phyloP scores from a whole-genome alignment of 2,329 filamentous ascomycete genomes.

The Ascomycota sp. region DNA sequence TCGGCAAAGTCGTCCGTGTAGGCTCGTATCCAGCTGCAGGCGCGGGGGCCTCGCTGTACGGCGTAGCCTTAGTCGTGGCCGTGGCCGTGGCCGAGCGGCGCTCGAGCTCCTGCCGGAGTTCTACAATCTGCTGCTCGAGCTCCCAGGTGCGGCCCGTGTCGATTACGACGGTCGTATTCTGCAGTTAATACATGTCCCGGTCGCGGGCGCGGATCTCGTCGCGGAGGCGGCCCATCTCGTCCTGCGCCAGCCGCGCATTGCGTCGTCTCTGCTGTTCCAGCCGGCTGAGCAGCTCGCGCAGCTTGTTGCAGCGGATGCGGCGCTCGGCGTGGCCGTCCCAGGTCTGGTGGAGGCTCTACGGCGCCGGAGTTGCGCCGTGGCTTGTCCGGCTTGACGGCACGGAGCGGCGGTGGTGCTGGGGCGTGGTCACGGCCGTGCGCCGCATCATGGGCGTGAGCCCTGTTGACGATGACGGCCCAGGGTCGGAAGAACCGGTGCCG shows the following conservation, averaged over 20 bases:
- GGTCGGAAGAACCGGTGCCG: constrained; percentile 39
- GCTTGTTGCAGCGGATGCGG: constrained; percentile 30
- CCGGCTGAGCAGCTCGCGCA: constrained; percentile 37
- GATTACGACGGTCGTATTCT: constrained; percentile 26
- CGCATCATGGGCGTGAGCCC: constrained; percentile 39
- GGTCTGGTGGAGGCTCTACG: constrained; percentile 27
- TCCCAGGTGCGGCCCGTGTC: constrained; percentile 25
- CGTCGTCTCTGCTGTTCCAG: constrained; percentile 26
- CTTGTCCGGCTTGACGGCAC: constrained; percentile 13
- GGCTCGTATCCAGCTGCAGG: constrained; percentile 23
- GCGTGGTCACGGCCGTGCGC: constrained; percentile 23
- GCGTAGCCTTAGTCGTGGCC: not conserved
- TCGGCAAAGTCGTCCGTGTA: no score
- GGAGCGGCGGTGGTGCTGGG: constrained; percentile 24
- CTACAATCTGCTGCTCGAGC: constrained; percentile 18
- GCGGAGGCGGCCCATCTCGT: constrained; percentile 28
- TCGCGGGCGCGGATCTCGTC: constrained; percentile 28
- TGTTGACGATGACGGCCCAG: constrained; percentile 23
- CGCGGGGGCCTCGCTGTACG: constrained; percentile 29
- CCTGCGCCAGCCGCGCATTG: constrained; percentile 16
- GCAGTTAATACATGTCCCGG: constrained; percentile 29
- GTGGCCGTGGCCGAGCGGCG: constrained; percentile 6
- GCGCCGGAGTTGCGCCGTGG: constrained; percentile 2
- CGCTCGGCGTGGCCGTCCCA: constrained; percentile 36
- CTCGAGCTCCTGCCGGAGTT: constrained; percentile 14